These are phyloP conservation scores for Allium sativum DNA, from an alignment of 106 monocot species.

Conservation along the genomic window DNA sequence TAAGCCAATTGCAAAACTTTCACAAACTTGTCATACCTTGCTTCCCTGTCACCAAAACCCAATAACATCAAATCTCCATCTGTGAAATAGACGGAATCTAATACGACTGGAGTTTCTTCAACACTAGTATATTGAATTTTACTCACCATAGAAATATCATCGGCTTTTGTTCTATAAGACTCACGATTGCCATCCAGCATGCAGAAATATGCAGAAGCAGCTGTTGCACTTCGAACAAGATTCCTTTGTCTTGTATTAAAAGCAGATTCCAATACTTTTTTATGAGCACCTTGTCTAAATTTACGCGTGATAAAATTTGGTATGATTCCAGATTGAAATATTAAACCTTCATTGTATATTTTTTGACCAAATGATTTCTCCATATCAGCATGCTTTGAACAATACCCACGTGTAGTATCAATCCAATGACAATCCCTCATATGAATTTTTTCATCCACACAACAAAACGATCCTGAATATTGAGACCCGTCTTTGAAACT, in stretches of 20 bases:
- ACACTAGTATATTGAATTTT: constrained; percentile 25
- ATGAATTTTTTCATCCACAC: constrained; percentile 56
- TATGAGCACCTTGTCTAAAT: constrained; percentile 37
- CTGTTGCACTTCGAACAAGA: constrained; percentile 60
- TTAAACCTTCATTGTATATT: constrained; percentile 25
- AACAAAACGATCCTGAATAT: constrained; percentile 30
- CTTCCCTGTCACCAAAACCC: constrained; percentile 85
- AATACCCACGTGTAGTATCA: constrained; percentile 45
- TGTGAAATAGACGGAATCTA: constrained; percentile 84
- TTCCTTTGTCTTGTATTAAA: constrained; percentile 52
- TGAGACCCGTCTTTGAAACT: constrained; percentile 11
- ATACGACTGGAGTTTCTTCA: constrained; percentile 51
- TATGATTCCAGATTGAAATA: constrained; percentile 40
- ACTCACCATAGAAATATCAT: constrained; percentile 37
- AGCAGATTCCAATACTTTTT: constrained; percentile 33
- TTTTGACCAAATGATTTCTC: constrained; percentile 76
- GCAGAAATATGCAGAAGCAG: constrained; percentile 65
- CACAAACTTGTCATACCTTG: constrained; percentile 41
- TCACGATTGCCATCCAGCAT: constrained; percentile 13
- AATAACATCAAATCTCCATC: constrained; percentile 86
- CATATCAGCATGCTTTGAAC: constrained; percentile 73
- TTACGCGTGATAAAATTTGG: constrained; percentile 23
- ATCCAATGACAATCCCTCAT: constrained; percentile 58
- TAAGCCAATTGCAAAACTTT: too few species aligned
- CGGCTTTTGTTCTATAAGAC: constrained; percentile 28